Evolutionary conservation across 2,329 filamentous ascomycete genomes (phyloP), one percentile per base, ranked within the genome.

Genomic region (Phoma sp.): DNA sequence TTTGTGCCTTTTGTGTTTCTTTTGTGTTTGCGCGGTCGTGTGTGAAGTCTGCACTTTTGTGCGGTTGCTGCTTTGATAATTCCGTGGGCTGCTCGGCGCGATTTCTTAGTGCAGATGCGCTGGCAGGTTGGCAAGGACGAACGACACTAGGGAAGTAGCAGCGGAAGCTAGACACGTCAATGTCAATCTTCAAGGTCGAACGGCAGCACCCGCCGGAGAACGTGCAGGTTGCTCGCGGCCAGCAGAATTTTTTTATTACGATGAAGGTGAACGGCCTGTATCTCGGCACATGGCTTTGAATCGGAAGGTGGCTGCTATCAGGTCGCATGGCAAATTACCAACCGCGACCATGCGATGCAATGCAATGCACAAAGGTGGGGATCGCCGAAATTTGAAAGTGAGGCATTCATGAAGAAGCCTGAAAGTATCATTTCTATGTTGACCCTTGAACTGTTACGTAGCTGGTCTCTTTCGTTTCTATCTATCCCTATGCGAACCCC

Each of bases 371-470:
- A 9, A 29, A 12, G 11, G 46, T 42, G 46, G 46, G 37, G 50
- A 47, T 14, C 7, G 39, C 28, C 15, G 23, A 38, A 43, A 42
- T 39, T 37, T 37, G 23, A 42, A 49, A 47, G 30, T 28, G 25
- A 25, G 42, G 42, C 40, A 32, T 50, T 47, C 46, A 33, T 50
- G 40, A 60, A 52, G 55, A 56, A 47, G 56, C 53, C 40, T 57
- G 32, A 50, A 59, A 55, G 62, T 64, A 64, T 62, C 62, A 59
- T 62, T 62, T 65, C 62, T 64, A 64, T 56, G 17, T 57, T 56
- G 34, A 28, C 21, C 34, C 37, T 32, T 39, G 33, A 40, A 33
- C 45, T 52, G 40, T 43, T 52, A 45, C 34, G 39, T 49, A 48
- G 42, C 42, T 53, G 42, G 39, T 56, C 56, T 56, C 38, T 30